Percentiles rank a stretch among this genome's conserved stretches.
Conservation (phyloP, 1,139 yeast species). For the Taiozyma sp. region DNA sequence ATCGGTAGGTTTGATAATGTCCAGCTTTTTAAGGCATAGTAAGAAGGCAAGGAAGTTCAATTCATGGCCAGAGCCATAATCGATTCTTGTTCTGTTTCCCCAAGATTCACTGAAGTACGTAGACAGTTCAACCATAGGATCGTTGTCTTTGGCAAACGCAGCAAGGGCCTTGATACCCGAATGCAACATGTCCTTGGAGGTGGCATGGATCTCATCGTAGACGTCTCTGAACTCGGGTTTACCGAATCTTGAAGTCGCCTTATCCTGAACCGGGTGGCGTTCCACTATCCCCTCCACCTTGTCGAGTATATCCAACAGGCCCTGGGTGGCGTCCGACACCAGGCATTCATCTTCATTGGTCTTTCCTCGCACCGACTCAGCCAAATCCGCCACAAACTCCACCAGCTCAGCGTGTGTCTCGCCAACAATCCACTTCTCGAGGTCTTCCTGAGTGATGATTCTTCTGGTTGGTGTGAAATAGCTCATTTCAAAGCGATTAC, state of each 20-base stretch:
- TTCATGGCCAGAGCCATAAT: constrained; percentile 97
- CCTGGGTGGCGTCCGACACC: constrained; percentile 29
- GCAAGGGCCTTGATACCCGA: constrained; percentile 18
- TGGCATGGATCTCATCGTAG: constrained; percentile 56
- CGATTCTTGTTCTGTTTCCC: constrained; percentile 85
- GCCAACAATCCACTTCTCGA: constrained; percentile 58
- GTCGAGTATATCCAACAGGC: constrained; percentile 39
- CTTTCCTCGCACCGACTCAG: constrained; percentile 62
- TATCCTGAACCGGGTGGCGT: constrained; percentile 59
- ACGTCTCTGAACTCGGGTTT: constrained; percentile 84
- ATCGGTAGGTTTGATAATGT: constrained; percentile 35
- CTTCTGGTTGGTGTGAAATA: constrained; percentile 44
- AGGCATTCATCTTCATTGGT: constrained; percentile 44
- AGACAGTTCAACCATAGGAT: constrained; percentile 36
- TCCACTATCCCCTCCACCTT: constrained; percentile 42
- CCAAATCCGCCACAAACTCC: constrained; percentile 53
- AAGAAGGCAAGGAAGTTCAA: constrained; percentile 76
- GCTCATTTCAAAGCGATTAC: neutral
- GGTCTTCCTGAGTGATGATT: constrained; percentile 55
- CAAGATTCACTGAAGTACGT: constrained; percentile 66
- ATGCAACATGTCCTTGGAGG: constrained; percentile 27
- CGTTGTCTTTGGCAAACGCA: constrained; percentile 16
- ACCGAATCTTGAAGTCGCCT: constrained; percentile 80
- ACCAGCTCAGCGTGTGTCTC: constrained; percentile 46
- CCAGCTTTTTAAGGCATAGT: constrained; percentile 46